A percentile compares a stretch with the other conserved stretches of the same genome.
phyloP scores from a whole-genome alignment of 2,329 filamentous ascomycete genomes.

The Shiraia bambusicola region DNA sequence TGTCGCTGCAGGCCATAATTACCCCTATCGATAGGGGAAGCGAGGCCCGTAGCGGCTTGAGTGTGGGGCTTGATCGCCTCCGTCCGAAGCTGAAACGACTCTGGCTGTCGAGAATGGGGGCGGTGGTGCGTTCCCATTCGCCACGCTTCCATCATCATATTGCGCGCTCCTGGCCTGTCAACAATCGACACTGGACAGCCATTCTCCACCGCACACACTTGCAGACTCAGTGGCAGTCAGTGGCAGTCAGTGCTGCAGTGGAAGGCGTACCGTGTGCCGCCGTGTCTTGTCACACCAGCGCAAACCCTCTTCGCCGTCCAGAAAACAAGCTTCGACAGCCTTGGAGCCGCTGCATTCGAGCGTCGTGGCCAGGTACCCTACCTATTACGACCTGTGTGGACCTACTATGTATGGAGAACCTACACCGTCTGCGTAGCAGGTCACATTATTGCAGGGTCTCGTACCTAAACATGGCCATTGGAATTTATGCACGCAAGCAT shows the following conservation, averaged over 20 bases:
- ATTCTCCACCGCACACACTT: slow-evolving; percentile 19
- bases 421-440: slow-evolving; percentile 22
- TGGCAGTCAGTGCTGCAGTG: slow-evolving; percentile 13
- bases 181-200: too few species aligned
- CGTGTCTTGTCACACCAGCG: slow-evolving; percentile 17
- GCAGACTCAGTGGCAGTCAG: too few species aligned
- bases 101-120: slow-evolving; percentile 5
- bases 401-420: too few species aligned
- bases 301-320: slow-evolving; percentile 5
- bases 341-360: slow-evolving; percentile 2
- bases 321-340: neutral
- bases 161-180: slow-evolving; percentile 10
- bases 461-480: slow-evolving; percentile 10
- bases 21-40: slow-evolving; percentile 28
- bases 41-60: slow-evolving; percentile 12
- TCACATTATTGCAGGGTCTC: slow-evolving; percentile 8
- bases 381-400: too few species aligned
- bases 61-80: slow-evolving; percentile 22
- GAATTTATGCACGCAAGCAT: slow-evolving; percentile 17
- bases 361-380: too few species aligned
- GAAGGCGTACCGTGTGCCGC: slow-evolving; percentile 24
- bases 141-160: slow-evolving; percentile 10
- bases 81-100: slow-evolving; percentile 26
- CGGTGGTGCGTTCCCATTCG: slow-evolving; percentile 21
- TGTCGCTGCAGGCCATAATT: slow-evolving; percentile 19